Percentiles rank a stretch among this genome's conserved stretches.
Evolutionary conservation across 2,329 filamentous ascomycete genomes (phyloP).

Genomic region (Calonectria pseudoturangicola): DNA sequence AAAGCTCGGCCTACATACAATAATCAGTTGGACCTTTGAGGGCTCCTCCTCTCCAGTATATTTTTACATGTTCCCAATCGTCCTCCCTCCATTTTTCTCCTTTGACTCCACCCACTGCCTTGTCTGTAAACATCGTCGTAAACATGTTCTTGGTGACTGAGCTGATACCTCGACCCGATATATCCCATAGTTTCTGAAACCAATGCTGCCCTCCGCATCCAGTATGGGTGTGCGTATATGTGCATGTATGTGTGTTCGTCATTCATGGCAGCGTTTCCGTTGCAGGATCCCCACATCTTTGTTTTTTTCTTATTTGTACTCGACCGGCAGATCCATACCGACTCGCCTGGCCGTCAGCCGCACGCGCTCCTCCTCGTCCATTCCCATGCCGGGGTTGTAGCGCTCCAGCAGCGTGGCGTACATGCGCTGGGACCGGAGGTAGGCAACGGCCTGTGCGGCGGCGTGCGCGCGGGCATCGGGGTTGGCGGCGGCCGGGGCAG

Average conservation of each 20-base stretch:
- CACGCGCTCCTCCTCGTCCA: slow-evolving; percentile 90
- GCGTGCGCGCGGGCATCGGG: slow-evolving; percentile 55
- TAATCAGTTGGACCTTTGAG: neutral
- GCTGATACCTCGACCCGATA: neutral
- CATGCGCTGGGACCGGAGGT: slow-evolving; percentile 88
- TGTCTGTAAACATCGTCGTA: neutral
- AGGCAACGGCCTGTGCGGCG: slow-evolving; percentile 86
- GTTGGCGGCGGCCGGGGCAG: slow-evolving; percentile 74
- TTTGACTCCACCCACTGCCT: neutral
- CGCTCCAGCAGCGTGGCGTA: slow-evolving; percentile 89
- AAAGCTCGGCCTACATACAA: slow-evolving; percentile 4
- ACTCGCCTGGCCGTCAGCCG: slow-evolving; percentile 89
- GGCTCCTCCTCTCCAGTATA: neutral
- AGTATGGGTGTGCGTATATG: neutral
- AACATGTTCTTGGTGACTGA: neutral
- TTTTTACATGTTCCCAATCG: slow-evolving; percentile 34
- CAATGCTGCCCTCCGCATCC: neutral
- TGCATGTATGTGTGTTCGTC: neutral
- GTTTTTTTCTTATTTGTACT: slow-evolving; percentile 62
- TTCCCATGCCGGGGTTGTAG: slow-evolving; percentile 94
- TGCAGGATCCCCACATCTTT: neutral
- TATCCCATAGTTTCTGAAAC: neutral
- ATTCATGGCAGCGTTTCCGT: too few species aligned
- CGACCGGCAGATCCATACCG: slow-evolving; percentile 89
- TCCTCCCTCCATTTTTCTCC: neutral